phyloP scores from a whole-genome alignment of 805 yeast species.

The Candida succiphila region DNA sequence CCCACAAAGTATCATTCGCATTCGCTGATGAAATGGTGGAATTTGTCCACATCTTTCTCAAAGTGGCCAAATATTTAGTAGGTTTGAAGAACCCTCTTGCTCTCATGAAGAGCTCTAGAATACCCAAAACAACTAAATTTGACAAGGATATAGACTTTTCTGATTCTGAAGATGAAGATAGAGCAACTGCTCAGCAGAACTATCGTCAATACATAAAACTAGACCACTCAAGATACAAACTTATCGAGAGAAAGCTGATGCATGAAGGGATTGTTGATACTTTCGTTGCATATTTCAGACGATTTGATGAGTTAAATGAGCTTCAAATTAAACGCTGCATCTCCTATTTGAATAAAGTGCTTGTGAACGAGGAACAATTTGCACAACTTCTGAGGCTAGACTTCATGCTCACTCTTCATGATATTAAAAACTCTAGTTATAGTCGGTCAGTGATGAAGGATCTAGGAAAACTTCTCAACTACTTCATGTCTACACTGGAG shows the following conservation, averaged over 20 bases:
- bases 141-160: slow-evolving; percentile 14
- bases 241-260: slow-evolving; percentile 34
- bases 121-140: slow-evolving; percentile 1
- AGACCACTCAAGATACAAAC: slow-evolving; percentile 11
- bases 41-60: slow-evolving; percentile 53
- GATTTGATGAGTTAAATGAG: slow-evolving; percentile 53
- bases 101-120: slow-evolving; percentile 10
- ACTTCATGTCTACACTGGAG: slow-evolving; percentile 52
- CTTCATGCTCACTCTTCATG: slow-evolving; percentile 50
- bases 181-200: slow-evolving; percentile 16
- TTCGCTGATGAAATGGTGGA: slow-evolving; percentile 55
- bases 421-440: slow-evolving; percentile 41
- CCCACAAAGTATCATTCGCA: slow-evolving; percentile 52
- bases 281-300: slow-evolving; percentile 49
- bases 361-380: slow-evolving; percentile 47
- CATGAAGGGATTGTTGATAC: slow-evolving; percentile 55
- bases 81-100: slow-evolving; percentile 32
- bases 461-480: slow-evolving; percentile 52
- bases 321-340: slow-evolving; percentile 53
- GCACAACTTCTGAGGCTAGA: slow-evolving; percentile 60
- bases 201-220: slow-evolving; percentile 8
- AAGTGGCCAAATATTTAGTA: slow-evolving; percentile 57
- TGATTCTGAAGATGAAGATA: slow-evolving; percentile 16
- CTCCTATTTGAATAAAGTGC: slow-evolving; percentile 60
- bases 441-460: slow-evolving; percentile 37